A percentile compares a stretch with the other conserved stretches of the same genome.
Conservation (phyloP, 2,329 filamentous ascomycete genomes). For the Penicillium sp. region DNA sequence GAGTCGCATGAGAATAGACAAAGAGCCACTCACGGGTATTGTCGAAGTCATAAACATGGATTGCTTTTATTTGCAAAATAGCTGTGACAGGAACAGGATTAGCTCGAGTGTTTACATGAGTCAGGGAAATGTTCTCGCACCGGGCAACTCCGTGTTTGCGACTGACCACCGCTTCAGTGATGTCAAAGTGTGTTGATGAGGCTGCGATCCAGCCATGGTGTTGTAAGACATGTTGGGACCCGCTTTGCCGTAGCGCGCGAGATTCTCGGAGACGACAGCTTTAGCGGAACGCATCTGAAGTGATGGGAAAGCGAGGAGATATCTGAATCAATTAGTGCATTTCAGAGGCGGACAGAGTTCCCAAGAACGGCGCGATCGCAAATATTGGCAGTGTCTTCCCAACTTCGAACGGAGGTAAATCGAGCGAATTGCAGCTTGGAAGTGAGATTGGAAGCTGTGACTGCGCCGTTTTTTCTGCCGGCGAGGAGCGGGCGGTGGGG, state of each 20-base stretch:
- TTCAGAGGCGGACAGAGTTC: background rate
- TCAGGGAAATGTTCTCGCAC: constrained; percentile 41
- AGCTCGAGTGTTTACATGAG: background rate
- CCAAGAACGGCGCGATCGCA: background rate
- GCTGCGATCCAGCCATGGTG: constrained; percentile 18
- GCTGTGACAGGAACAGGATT: constrained; percentile 38
- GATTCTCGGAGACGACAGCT: constrained; percentile 34
- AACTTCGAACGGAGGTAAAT: background rate
- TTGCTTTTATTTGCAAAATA: constrained; percentile 68
- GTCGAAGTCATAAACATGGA: constrained; percentile 98
- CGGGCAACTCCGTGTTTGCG: constrained; percentile 68
- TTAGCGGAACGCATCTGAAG: constrained; percentile 36
- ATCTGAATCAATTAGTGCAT: constrained; percentile 8
- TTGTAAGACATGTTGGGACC: constrained; percentile 22
- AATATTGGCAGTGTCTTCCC: background rate
- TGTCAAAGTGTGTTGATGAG: constrained; percentile 61
- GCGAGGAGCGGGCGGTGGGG: constrained; percentile 6
- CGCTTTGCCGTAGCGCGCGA: constrained; percentile 13
- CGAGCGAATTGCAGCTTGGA: background rate
- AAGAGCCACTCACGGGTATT: constrained; percentile 68
- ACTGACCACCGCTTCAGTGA: constrained; percentile 83
- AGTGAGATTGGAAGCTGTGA: background rate
- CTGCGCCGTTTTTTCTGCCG: constrained; percentile 15
- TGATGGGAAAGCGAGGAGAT: background rate
- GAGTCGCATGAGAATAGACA: background rate